phyloP scores from a whole-genome alignment of 2,329 filamentous ascomycete species.

The Verticillium albo-atrum region DNA sequence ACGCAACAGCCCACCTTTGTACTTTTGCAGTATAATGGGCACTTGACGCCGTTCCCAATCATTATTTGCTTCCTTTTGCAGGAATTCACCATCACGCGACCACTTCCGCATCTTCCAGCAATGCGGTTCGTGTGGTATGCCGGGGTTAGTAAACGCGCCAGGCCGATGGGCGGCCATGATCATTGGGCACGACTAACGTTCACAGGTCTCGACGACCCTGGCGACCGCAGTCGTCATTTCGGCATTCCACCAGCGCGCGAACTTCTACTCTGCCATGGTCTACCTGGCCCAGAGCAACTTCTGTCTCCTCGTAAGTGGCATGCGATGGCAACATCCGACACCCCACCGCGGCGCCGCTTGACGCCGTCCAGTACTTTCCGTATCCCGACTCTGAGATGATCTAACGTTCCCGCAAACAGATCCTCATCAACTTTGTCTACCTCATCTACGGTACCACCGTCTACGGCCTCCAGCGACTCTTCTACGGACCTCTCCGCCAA shows the following conservation, averaged over 20 bases:
- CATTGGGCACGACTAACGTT: conserved; percentile 1
- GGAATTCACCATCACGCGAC: neutral
- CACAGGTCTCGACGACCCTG: conserved; percentile 73
- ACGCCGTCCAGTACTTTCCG: neutral
- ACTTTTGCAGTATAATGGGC: conserved; percentile 26
- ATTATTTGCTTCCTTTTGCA: conserved; percentile 1
- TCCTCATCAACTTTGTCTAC: conserved; percentile 86
- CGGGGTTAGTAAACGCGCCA: conserved; percentile 41
- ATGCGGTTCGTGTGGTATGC: conserved; percentile 59
- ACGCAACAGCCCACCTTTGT: neutral
- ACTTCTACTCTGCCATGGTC: conserved; percentile 97
- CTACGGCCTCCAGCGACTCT: conserved; percentile 82
- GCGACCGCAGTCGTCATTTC: conserved; percentile 81
- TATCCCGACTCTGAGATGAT: neutral
- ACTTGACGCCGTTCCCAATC: conserved; percentile 20
- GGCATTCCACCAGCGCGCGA: conserved; percentile 89
- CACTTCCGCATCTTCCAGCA: conserved; percentile 19
- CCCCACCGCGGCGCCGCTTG: neutral
- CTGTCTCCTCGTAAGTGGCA: conserved; percentile 71
- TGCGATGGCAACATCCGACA: neutral
- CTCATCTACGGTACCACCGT: conserved; percentile 76
- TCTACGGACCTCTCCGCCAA: conserved; percentile 84
- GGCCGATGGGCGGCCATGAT: neutral
- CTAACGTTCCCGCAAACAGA: conserved; percentile 41
- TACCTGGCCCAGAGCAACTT: conserved; percentile 96